phyloP scores from a whole-genome alignment of 805 yeast species.

The Kazachstania bromeliacearum region DNA sequence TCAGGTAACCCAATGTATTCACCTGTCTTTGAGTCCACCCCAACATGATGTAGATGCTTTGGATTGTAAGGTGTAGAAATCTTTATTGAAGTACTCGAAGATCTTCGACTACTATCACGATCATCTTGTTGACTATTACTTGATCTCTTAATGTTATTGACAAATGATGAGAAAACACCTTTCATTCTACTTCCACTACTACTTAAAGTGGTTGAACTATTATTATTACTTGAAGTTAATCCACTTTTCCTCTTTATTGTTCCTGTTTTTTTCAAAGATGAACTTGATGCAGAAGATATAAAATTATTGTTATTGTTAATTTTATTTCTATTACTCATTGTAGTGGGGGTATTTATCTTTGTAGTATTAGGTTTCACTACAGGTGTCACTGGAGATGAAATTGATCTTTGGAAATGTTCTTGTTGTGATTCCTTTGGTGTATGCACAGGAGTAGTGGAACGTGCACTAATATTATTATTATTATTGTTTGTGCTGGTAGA shows the following conservation, averaged over 20 bases:
- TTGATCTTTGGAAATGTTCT: slow-evolving; percentile 1
- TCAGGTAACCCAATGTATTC: slow-evolving; percentile 86
- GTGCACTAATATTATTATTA: not conserved
- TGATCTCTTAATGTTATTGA: slow-evolving; percentile 18
- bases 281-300: too few relatives aligned
- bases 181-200: slow-evolving; percentile 37
- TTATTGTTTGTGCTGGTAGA: not conserved
- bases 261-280: too few relatives aligned
- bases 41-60: slow-evolving; percentile 88
- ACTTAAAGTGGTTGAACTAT: not conserved
- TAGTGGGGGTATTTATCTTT: not conserved
- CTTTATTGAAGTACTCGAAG: slow-evolving; percentile 20
- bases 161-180: slow-evolving; percentile 45
- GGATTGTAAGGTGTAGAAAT: slow-evolving; percentile 91
- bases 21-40: slow-evolving; percentile 74
- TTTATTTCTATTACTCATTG: too few relatives aligned
- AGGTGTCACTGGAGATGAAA: not conserved
- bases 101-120: slow-evolving; percentile 8
- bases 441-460: slow-evolving; percentile 1
- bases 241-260: not conserved
- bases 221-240: not conserved
- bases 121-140: slow-evolving; percentile 31
- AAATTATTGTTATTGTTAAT: too few relatives aligned
- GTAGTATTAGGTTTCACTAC: not conserved
- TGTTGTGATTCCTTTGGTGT: not conserved